Evolutionary conservation across 345 rosid species (phyloP), one percentile per base, ranked within the genome.

Genomic region (Salix koriyanagi): DNA sequence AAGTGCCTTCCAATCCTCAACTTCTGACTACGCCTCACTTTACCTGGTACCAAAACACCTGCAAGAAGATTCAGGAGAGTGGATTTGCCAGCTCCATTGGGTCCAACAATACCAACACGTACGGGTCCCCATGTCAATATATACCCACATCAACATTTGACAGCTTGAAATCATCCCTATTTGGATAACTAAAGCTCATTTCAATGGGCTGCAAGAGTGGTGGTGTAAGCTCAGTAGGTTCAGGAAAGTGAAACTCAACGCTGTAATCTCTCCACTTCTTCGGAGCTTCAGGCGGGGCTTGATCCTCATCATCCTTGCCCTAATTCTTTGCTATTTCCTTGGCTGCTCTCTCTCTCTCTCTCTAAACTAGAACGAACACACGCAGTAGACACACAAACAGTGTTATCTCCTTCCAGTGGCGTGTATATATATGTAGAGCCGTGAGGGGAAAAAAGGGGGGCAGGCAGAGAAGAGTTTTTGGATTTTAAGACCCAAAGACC

Each of bases 41-140:
- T 97, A 76, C 99, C 99, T 18, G 99, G 94, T 83, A 77, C 84
- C 80, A 96, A 81, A 84, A 92, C 99, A 42, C 97, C 97, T 28
- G 98, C 97, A 56, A 96, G 94, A 79, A 96, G 97, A 83, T 93
- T 96, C 77, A 93, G 81, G 32, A 96, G 83, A 65, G 99, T 93
- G 67, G 97, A 93, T 77, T 96, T 96, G 65, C 97, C 99, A 67
- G 99, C 99, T 69, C 99, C 98, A 54, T 91, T 93, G 39, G 99
- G 97, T 74, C 99, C 99, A 68, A 91, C 94, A 39, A 93, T 93
- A 34, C 98, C 99, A 12, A 92, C 98, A 28, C 30, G 30, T 28
- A 11, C 97, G 85, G 56, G 99, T 93, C 69, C 97, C 98, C 99
- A 96, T 93, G 84, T 96, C 99, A 69, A 96, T 93, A 25, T 25